These are phyloP conservation scores for Jaltomata sinuosa DNA, from an alignment of 257 asterid genomes.

Conservation along the genomic window DNA sequence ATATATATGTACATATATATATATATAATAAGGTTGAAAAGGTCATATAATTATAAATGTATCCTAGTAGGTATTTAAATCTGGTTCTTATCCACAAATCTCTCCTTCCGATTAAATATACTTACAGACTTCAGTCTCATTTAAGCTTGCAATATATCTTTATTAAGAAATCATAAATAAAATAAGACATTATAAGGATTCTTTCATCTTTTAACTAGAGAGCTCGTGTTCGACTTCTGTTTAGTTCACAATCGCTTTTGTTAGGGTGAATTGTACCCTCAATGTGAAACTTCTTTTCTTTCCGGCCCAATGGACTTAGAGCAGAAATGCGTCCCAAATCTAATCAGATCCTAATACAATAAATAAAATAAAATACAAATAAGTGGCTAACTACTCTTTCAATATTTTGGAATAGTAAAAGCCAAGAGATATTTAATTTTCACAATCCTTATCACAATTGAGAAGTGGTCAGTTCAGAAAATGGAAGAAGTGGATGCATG, in stretches of 20 bases:
- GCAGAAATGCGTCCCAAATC: too few species aligned
- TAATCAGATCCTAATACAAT: too few species aligned
- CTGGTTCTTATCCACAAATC: not conserved
- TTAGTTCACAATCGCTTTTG: too few species aligned
- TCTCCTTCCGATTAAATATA: not conserved
- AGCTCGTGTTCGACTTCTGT: accelerated
- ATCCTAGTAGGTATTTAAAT: not conserved
- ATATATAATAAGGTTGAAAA: too few species aligned
- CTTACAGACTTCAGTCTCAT: not conserved
- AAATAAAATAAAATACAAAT: not conserved
- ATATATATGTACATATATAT: too few species aligned
- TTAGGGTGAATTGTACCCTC: too few species aligned
- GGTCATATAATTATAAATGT: not conserved
- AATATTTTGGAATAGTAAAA: not conserved
- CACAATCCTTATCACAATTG: not conserved
- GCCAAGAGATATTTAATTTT: not conserved
- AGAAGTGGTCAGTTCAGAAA: not conserved
- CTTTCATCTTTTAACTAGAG: too few species aligned
- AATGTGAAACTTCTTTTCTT: too few species aligned
- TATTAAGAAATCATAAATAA: not conserved
- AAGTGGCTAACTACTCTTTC: not conserved
- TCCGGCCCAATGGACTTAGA: too few species aligned
- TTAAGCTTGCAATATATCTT: not conserved
- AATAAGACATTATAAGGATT: not conserved
- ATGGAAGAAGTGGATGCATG: not conserved